Percentiles rank a stretch among this genome's conserved stretches.
Conservation (phyloP, 78 protist genomes). For the Dictyostelium capitatum region DNA sequence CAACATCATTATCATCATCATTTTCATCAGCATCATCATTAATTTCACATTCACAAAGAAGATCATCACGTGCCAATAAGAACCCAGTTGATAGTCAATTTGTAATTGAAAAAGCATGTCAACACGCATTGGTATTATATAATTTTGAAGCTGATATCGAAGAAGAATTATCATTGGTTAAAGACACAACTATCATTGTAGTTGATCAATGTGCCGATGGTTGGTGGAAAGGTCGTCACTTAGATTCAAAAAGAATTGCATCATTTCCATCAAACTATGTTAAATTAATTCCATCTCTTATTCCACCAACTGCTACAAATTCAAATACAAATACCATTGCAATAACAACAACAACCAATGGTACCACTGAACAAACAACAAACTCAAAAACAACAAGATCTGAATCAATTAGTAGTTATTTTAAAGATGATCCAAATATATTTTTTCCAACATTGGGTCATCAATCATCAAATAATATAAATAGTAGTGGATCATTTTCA, state of each 20-base stretch:
- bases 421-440: conserved; percentile 59
- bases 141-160: conserved; percentile 49
- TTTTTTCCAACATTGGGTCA: conserved; percentile 23
- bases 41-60: conserved; percentile 7
- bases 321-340: neutral
- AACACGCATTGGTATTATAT: conserved; percentile 40
- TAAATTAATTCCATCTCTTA: neutral
- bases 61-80: neutral
- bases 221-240: conserved; percentile 63
- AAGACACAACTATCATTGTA: conserved; percentile 34
- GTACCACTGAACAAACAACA: neutral
- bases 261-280: conserved; percentile 58
- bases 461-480: neutral
- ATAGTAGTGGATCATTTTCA: neutral
- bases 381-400: neutral
- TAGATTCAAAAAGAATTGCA: conserved; percentile 23
- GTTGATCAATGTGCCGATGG: conserved; percentile 58
- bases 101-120: neutral
- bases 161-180: conserved; percentile 29
- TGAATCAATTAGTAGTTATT: neutral
- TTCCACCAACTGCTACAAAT: neutral
- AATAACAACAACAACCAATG: neutral
- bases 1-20: neutral
- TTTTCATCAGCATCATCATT: conserved; percentile 17
- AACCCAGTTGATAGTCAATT: neutral